Conservation (phyloP, 1,284 basidiomycete genomes). For the Tylopilus sp. region DNA sequence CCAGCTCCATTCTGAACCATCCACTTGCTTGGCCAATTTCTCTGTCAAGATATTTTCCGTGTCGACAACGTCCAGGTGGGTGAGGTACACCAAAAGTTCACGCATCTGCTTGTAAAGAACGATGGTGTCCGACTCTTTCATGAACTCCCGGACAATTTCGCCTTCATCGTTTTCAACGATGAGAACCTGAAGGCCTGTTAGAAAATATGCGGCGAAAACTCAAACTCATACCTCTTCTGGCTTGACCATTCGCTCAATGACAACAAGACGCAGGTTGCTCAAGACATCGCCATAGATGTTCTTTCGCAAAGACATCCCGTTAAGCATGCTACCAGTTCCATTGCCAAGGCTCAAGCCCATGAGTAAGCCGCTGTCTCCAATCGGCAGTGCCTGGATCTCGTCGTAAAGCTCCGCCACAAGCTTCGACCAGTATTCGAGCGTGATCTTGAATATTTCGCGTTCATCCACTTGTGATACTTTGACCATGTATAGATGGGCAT, state of each 20-base stretch:
- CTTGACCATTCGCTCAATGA: conserved; percentile 99
- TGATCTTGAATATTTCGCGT: conserved; percentile 99
- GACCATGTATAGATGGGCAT: conserved; percentile 98
- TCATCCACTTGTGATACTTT: conserved; percentile 99
- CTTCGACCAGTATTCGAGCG: conserved; percentile 98
- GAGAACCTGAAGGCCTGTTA: conserved; percentile 61
- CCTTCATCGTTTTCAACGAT: conserved; percentile 99
- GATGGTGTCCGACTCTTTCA: conserved; percentile 99
- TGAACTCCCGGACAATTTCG: conserved; percentile 98
- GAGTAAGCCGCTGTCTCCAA: conserved; percentile 89
- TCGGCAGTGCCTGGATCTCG: conserved; percentile 90
- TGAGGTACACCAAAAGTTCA: conserved; percentile 94
- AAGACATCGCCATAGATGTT: conserved; percentile 94
- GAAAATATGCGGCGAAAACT: conserved; percentile 5
- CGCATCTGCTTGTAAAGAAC: conserved; percentile 99
- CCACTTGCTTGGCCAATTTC: conserved; percentile 95
- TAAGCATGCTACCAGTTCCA: conserved; percentile 63
- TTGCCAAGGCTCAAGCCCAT: conserved; percentile 87
- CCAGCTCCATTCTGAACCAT: conserved; percentile 99
- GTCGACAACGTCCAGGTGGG: conserved; percentile 94
- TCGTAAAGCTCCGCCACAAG: conserved; percentile 99
- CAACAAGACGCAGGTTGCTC: conserved; percentile 91
- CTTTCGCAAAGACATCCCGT: conserved; percentile 81
- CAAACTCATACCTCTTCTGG: conserved; percentile 83
- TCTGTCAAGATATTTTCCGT: conserved; percentile 97